phyloP scores from a whole-genome alignment of 306 rosid genomes.

The Cicer cuneatum region DNA sequence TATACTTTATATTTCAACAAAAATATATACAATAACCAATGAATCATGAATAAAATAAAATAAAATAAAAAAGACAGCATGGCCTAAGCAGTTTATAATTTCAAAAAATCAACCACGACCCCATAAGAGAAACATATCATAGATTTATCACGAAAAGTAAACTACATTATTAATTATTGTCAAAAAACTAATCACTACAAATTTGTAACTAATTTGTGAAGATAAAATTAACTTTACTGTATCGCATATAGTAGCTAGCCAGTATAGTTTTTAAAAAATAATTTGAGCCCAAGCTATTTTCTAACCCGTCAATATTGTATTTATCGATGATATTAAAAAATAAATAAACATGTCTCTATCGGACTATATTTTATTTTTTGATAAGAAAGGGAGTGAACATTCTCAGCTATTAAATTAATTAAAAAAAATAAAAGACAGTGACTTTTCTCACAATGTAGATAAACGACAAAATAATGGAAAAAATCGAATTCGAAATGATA shows the following conservation, averaged over 20 bases:
- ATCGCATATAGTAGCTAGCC: background rate
- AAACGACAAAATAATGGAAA: constrained; percentile 11
- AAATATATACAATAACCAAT: too few relatives aligned
- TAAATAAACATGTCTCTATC: constrained; percentile 33
- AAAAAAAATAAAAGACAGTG: background rate
- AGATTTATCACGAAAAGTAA: too few relatives aligned
- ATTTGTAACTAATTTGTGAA: too few relatives aligned
- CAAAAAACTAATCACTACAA: too few relatives aligned
- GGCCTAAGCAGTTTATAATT: background rate
- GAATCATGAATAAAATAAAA: background rate
- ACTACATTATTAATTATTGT: too few relatives aligned
- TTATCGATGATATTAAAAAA: background rate
- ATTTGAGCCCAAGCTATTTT: constrained; percentile 4
- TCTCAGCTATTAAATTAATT: background rate
- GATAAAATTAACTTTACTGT: background rate
- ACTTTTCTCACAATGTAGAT: constrained; percentile 15
- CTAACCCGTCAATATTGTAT: background rate
- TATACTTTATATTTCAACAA: too few relatives aligned
- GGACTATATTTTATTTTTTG: background rate
- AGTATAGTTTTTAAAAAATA: background rate
- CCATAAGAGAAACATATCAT: too few relatives aligned
- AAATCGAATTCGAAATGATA: background rate
- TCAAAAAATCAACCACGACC: background rate
- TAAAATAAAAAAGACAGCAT: constrained; percentile 10
- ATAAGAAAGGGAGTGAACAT: background rate